phyloP scores from a whole-genome alignment of 306 rosid species.

The Pyrus betulifolia region DNA sequence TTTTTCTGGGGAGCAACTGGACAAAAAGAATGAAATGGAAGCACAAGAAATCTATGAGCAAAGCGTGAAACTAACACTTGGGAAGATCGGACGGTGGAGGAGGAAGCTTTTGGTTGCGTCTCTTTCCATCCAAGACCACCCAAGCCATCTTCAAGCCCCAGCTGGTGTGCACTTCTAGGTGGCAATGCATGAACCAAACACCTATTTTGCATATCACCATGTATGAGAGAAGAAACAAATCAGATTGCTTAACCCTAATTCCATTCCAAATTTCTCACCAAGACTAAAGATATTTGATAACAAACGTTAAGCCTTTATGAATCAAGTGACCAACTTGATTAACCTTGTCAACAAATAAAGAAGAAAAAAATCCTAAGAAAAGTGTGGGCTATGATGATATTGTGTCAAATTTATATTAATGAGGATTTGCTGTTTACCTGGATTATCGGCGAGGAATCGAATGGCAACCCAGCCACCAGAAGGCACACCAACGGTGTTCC shows the following conservation, averaged over 20 bases:
- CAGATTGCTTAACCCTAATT: background rate
- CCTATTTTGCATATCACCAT: constrained; percentile 26
- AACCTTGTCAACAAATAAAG: background rate
- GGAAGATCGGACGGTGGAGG: constrained; percentile 85
- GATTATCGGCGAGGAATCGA: constrained; percentile 61
- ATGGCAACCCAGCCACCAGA: constrained; percentile 74
- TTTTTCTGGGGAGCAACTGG: background rate
- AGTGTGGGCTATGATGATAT: background rate
- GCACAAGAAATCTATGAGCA: background rate
- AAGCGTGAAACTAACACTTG: constrained; percentile 35
- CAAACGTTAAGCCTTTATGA: background rate
- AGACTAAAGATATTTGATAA: background rate
- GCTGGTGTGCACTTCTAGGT: constrained; percentile 73
- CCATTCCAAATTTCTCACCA: background rate
- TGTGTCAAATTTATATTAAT: background rate
- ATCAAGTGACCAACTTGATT: background rate
- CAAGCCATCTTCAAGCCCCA: constrained; percentile 88
- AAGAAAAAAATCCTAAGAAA: background rate
- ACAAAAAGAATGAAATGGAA: background rate
- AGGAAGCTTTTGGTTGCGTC: constrained; percentile 54
- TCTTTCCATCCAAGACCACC: constrained; percentile 60
- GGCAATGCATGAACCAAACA: constrained; percentile 86
- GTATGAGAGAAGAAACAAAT: background rate
- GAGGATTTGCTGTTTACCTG: constrained; percentile 28
- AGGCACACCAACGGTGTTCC: constrained; percentile 61